Percentiles rank a stretch among this genome's conserved stretches.
Conservation (phyloP, 768 basidiomycete genomes). For the Kwoniella sp. region DNA sequence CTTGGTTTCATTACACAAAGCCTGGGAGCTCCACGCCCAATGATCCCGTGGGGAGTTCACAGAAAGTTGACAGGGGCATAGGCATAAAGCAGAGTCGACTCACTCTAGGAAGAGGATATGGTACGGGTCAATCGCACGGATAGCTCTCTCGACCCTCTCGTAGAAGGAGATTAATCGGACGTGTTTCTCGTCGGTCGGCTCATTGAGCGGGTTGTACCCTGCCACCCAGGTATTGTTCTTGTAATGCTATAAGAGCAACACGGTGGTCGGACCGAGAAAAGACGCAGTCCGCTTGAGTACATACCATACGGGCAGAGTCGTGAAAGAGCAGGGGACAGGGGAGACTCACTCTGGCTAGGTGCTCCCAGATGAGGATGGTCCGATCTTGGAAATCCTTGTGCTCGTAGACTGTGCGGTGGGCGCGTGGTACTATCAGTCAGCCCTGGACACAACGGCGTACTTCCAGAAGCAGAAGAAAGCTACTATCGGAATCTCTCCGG, state of each 20-base stretch:
- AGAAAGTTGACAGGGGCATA: not conserved
- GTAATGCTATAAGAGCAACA: slow-evolving; percentile 61
- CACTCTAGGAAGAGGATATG: slow-evolving; percentile 81
- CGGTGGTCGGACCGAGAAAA: not conserved
- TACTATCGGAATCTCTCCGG: not conserved
- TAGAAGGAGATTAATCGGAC: slow-evolving; percentile 69
- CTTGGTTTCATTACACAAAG: too few relatives aligned
- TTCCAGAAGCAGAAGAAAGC: too few relatives aligned
- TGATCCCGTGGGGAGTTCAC: not conserved
- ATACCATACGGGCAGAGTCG: too few relatives aligned
- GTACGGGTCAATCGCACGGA: slow-evolving; percentile 69
- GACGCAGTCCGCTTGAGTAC: too few relatives aligned
- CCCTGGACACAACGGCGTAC: not conserved
- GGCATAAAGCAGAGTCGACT: not conserved
- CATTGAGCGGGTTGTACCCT: slow-evolving; percentile 84
- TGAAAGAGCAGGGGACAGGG: not conserved
- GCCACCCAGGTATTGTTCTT: slow-evolving; percentile 78
- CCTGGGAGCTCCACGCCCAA: too few relatives aligned
- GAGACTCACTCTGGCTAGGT: slow-evolving; percentile 62
- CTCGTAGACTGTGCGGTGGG: slow-evolving; percentile 66
- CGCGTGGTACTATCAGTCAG: not conserved
- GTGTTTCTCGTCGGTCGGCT: slow-evolving; percentile 74
- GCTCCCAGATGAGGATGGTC: slow-evolving; percentile 72
- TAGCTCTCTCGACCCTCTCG: slow-evolving; percentile 68
- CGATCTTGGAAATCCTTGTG: slow-evolving; percentile 86